phyloP scores from a whole-genome alignment of 129 eudicot genomes.

The Centella asiatica region DNA sequence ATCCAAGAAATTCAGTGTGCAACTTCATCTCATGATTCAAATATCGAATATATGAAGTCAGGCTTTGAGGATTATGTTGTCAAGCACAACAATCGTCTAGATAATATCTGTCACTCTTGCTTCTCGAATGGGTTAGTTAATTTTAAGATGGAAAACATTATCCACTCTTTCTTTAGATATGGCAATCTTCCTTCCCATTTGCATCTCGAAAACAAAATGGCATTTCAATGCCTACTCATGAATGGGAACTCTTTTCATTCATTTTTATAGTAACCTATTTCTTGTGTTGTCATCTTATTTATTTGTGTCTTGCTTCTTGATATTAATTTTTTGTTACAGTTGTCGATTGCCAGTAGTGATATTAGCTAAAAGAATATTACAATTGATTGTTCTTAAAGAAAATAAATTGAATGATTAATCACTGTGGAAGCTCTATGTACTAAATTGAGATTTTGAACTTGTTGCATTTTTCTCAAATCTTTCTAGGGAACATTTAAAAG shows the following conservation, averaged over 20 bases:
- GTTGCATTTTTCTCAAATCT: not conserved
- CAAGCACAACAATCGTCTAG: slow-evolving; percentile 54
- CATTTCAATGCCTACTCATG: not conserved
- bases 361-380: not conserved
- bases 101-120: slow-evolving; percentile 48
- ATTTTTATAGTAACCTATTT: not conserved
- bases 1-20: slow-evolving; percentile 36
- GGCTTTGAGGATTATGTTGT: slow-evolving; percentile 69
- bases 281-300: not conserved
- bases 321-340: not conserved
- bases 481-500: slow-evolving; percentile 51
- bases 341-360: not conserved
- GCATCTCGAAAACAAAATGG: not conserved
- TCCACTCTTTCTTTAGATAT: not conserved
- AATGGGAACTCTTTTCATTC: not conserved
- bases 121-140: slow-evolving; percentile 48
- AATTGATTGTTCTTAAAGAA: not conserved
- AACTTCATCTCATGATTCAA: slow-evolving; percentile 31
- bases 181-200: not conserved
- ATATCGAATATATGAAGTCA: slow-evolving; percentile 32
- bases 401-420: not conserved
- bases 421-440: not conserved
- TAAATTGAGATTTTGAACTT: not conserved
- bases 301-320: not conserved
- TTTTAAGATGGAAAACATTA: not conserved